Base-by-base conservation (phyloP, 164 flowering plant genomes). In the Macadamia integrifolia region DNA sequence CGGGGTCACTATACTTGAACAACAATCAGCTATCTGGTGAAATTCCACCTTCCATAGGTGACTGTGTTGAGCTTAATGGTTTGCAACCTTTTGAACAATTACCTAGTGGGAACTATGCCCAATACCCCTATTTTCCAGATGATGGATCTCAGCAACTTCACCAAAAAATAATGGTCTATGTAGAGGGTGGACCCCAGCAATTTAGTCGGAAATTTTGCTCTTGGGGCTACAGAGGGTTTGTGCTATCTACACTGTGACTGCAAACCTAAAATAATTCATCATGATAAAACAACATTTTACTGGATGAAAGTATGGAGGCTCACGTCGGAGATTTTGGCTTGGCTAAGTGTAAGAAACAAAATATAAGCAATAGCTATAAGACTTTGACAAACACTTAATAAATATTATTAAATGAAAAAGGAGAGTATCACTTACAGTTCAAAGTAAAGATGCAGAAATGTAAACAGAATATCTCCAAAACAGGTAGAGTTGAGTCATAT, bases 281-380 rank as follows among this genome's bases (percentile, higher is more conserved):
- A 88, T 1, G 88, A 86, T 62, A 81, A 23, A 86, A 85, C 69
- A 86, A 86, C 72, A 86, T 86, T 48, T 73, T 84, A 61, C 72
- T 84, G 11, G 88, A 85, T 72, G 79, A 74, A 52, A 48, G 61
- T 9, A 72, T 80, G 50, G 79, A 85, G 63, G 88, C 87, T 28
- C 86, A 83, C 72, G 86, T 86, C 15, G 88, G 85, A 31, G 90
- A 86, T 69, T 86, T 86, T 69, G 90, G 90, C 58, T 69, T 86
- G 77, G 90, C 90, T 42, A 86, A 23, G 23, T 23, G 23, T 23
- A 23, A 23, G 23, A 23, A 23, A 23, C 23, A 23, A 23, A 23
- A 23, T 23, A 23, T 23, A 23, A 23, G 23, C 23, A 23, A 23
- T 23, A 23, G 23, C 23, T 23, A 23, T 23, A 23, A 23, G 23